Evolutionary conservation across 2,329 filamentous ascomycete genomes (phyloP), one percentile per base, ranked within the genome.

Genomic region (Hymenoscyphus fructigenus): DNA sequence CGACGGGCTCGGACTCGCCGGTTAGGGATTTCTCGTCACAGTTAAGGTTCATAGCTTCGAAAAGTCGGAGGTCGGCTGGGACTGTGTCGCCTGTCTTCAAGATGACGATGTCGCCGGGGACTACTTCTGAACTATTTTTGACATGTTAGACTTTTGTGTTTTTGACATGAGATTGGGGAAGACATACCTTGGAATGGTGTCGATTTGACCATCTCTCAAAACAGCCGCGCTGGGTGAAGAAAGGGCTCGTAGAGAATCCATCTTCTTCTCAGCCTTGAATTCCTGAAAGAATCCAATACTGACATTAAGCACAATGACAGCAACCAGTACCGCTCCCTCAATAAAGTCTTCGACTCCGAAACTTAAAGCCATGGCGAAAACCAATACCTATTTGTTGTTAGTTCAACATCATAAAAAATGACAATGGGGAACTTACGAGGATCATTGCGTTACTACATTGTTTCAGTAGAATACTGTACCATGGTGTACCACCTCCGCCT

Each of bases 11-110:
- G 1, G 94, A 91, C 79, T 99, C 95, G 66, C 95, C 95, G 2
- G 95, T 99, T 60, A 99, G 92, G 91, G 97, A 98, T 75, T 92
- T 96, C 80, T 99, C 95, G 69, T 98, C 93, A 67, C 84, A 87
- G 65, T 84, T 83, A 41, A 85, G 79, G 70, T 88, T 88, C 79
- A 88, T 85, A 34, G 78, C 80, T 68, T 84, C 81, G 66, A 83
- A 83, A 78, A 70, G 56, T 66, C 81, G 77, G 20, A 97, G 84
- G 75, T 99, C 95, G 0, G 94, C 95, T 1, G 95, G 93, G 59
- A 98, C 91, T 79, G 97, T 98, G 80, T 98, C 95, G 61, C 95
- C 95, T 2, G 94, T 94, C 62, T 93, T 91, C 61, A 98, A 85
- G 66, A 98, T 88, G 64, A 97, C 92, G 68, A 99, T 87, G 75